Percentiles rank a stretch among this genome's conserved stretches.
phyloP scores from a whole-genome alignment of 2,329 filamentous ascomycete species.

The Eutypella sp. region DNA sequence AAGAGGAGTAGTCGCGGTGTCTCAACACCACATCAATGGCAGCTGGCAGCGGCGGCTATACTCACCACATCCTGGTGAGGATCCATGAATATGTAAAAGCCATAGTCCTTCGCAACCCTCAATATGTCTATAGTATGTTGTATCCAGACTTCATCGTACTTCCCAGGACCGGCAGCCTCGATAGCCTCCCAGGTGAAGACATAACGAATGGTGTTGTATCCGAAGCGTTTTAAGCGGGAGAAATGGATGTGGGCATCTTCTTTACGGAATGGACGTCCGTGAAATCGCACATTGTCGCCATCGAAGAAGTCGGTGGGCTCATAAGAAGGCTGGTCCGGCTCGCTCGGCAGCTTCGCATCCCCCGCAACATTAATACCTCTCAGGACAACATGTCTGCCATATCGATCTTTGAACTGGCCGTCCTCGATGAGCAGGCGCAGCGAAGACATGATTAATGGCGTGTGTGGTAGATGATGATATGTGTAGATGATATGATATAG shows the following conservation, averaged over 20 bases:
- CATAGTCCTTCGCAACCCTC: slow-evolving; percentile 79
- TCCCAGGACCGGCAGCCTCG: slow-evolving; percentile 83
- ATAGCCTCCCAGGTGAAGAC: slow-evolving; percentile 99
- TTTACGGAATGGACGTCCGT: slow-evolving; percentile 75
- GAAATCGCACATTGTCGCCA: slow-evolving; percentile 85
- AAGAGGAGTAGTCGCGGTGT: too few relatives aligned
- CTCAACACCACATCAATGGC: too few relatives aligned
- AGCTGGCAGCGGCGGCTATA: slow-evolving; percentile 22
- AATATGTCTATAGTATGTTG: slow-evolving; percentile 83
- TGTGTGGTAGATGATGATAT: background rate
- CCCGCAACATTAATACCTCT: slow-evolving; percentile 92
- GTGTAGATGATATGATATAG: background rate
- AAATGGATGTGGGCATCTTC: slow-evolving; percentile 85
- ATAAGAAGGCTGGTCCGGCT: slow-evolving; percentile 78
- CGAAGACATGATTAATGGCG: slow-evolving; percentile 55
- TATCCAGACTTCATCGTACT: slow-evolving; percentile 92
- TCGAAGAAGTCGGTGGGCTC: slow-evolving; percentile 78
- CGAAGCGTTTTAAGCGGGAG: slow-evolving; percentile 76
- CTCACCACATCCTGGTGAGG: slow-evolving; percentile 93
- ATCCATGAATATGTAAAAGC: slow-evolving; percentile 97
- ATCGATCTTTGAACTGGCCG: slow-evolving; percentile 72
- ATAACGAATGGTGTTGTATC: slow-evolving; percentile 95
- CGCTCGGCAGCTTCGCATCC: slow-evolving; percentile 83
- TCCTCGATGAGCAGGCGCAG: slow-evolving; percentile 81
- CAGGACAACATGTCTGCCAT: slow-evolving; percentile 80